These are phyloP conservation scores for Thermomyces lanuginosus DNA, from an alignment of 2,329 filamentous ascomycete species.

Conservation along the genomic window DNA sequence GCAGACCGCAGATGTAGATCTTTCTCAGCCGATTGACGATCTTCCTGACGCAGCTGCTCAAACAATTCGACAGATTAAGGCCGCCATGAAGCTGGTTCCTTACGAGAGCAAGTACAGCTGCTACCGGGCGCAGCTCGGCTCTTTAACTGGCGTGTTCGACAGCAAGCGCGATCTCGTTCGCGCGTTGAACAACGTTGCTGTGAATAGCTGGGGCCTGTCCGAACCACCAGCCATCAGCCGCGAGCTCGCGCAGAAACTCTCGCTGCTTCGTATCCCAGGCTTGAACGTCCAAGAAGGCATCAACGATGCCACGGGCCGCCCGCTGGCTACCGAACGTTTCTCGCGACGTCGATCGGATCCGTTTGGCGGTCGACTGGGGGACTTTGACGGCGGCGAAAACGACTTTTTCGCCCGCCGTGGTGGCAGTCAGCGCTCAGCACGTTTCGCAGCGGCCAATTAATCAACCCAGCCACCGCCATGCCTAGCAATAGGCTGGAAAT, in stretches of 20 bases:
- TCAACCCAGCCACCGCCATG: too few species aligned
- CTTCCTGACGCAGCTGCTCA: slow-evolving; percentile 7
- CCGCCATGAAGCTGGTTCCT: slow-evolving; percentile 17
- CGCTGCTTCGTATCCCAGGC: slow-evolving; percentile 13
- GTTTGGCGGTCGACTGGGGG: too few species aligned
- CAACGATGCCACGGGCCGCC: too few species aligned
- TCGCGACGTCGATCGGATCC: too few species aligned
- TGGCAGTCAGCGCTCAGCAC: too few species aligned
- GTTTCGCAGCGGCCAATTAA: too few species aligned
- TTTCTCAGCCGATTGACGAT: slow-evolving; percentile 14
- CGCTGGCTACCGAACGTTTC: too few species aligned
- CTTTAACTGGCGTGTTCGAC: slow-evolving; percentile 11
- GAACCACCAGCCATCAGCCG: slow-evolving; percentile 20
- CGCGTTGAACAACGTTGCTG: slow-evolving; percentile 28
- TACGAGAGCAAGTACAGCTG: slow-evolving; percentile 13
- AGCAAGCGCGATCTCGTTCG: slow-evolving; percentile 27
- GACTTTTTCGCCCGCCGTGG: too few species aligned
- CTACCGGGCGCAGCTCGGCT: slow-evolving; percentile 15
- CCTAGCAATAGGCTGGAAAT: too few species aligned
- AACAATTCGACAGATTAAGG: slow-evolving; percentile 26
- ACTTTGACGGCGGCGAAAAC: too few species aligned
- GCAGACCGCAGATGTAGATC: slow-evolving; percentile 18
- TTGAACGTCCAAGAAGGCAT: too few species aligned
- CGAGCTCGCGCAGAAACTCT: slow-evolving; percentile 14
- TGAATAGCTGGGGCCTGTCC: slow-evolving; percentile 33